Evolutionary conservation across 2,329 filamentous ascomycete genomes (phyloP), one percentile per base, ranked within the genome.

Genomic region (Ophiocordyceps camponoti-saundersi): DNA sequence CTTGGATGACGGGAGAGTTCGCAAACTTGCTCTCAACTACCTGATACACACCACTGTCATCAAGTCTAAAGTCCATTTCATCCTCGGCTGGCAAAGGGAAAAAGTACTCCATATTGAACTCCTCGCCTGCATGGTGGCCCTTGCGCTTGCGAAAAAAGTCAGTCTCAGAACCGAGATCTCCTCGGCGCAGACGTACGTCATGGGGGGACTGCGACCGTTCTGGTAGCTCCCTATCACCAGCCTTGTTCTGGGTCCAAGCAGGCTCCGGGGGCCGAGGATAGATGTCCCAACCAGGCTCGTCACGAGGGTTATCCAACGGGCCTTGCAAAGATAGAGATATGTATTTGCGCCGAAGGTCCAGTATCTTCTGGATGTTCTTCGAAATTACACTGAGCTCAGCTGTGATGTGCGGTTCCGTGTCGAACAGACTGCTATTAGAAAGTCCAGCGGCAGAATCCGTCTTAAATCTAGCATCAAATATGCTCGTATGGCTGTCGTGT

Each of bases 251-350:
- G 56, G 46, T 61, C 90, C 92, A 96, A 2, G 86, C 85, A 16
- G 92, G 92, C 56, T 93, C 85, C 6, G 90, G 92, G 5, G 89
- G 89, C 15, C 85, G 79, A 11, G 92, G 92, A 57, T 96, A 96
- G 42, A 98, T 86, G 47, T 75, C 73, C 90, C 90, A 98, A 45
- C 71, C 75, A 0, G 80, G 73, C 18, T 83, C 77, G 59, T 96
- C 88, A 56, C 87, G 87, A 1, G 92, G 92, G 54, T 96, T 95
- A 59, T 95, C 86, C 13, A 77, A 74, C 8, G 81, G 74, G 11
- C 83, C 76, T 59, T 98, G 92, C 20, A 89, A 69, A 0, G 92
- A 96, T 16, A 95, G 65, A 1, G 77, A 70, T 46, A 96, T 85
- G 63, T 96, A 98, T 57, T 87, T 93, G 61, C 88, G 81, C 50